Evolutionary conservation across 495 filamentous ascomycete species (phyloP).

Genomic region (Lepidopterella palustris): DNA sequence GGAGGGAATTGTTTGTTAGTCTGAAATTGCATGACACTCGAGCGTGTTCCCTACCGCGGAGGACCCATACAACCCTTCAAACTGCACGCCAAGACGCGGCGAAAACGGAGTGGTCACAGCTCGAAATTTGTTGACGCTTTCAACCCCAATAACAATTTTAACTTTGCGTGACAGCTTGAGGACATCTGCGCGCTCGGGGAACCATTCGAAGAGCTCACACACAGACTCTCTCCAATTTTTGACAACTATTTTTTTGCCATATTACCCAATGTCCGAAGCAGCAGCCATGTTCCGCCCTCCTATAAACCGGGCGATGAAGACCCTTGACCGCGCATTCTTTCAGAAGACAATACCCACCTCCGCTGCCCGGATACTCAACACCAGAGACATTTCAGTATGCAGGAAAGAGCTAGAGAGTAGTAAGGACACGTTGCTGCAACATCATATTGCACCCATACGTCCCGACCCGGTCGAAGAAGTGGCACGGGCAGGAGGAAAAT

Average conservation of each 20-base stretch:
- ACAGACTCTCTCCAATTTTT: no score
- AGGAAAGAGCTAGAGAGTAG: slow-evolving; percentile 52
- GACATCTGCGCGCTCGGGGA: no score
- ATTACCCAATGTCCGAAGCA: not conserved
- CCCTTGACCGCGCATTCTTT: slow-evolving; percentile 80
- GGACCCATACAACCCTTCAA: not conserved
- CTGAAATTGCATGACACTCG: not conserved
- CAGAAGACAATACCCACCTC: slow-evolving; percentile 63
- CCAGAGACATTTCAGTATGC: slow-evolving; percentile 60
- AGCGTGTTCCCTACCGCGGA: not conserved
- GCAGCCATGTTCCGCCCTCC: slow-evolving; percentile 70
- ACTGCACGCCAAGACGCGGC: no score
- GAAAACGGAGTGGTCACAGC: no score
- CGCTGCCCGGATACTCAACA: slow-evolving; percentile 71
- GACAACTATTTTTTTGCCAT: not conserved
- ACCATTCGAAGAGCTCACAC: no score
- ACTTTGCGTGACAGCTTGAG: no score
- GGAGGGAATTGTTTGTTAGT: not conserved
- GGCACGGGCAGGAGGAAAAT: slow-evolving; percentile 54
- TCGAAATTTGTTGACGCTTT: no score
- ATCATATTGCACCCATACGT: slow-evolving; percentile 51
- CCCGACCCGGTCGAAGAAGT: slow-evolving; percentile 43
- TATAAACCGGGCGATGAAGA: slow-evolving; percentile 68
- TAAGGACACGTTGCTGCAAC: slow-evolving; percentile 55
- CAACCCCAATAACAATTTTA: not conserved